These are phyloP conservation scores for Prunus mira DNA, from an alignment of 306 rosid species.

Conservation along the genomic window DNA sequence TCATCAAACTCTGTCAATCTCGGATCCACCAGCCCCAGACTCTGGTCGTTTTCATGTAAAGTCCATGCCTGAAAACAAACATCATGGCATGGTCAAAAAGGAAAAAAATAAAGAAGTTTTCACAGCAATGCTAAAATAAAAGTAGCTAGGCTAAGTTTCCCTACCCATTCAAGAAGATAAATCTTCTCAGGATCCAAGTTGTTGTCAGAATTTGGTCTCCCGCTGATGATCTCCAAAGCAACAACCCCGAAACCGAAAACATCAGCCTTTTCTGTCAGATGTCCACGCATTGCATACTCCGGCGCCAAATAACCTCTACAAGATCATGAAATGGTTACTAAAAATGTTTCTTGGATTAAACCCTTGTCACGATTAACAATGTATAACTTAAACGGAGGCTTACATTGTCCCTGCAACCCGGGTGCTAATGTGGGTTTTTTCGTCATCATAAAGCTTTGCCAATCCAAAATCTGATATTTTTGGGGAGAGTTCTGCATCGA, in stretches of 20 bases:
- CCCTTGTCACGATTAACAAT: not conserved
- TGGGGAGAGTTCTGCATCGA: too few species aligned
- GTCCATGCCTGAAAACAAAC: slow-evolving; percentile 20
- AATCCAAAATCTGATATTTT: too few species aligned
- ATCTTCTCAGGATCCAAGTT: not conserved
- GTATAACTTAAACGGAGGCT: not conserved
- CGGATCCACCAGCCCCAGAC: slow-evolving; percentile 21
- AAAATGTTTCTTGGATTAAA: not conserved
- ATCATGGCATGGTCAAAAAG: not conserved
- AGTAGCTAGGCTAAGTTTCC: not conserved
- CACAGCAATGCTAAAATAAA: not conserved
- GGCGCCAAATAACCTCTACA: slow-evolving; percentile 33
- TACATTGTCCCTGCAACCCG: slow-evolving; percentile 40
- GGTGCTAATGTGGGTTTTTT: slow-evolving; percentile 37
- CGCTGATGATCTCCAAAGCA: slow-evolving; percentile 24
- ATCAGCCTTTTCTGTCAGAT: slow-evolving; percentile 20
- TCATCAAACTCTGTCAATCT: slow-evolving; percentile 11
- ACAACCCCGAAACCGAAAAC: slow-evolving; percentile 25
- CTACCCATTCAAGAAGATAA: slow-evolving; percentile 32
- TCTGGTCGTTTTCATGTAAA: slow-evolving; percentile 5
- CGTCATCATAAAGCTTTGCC: slow-evolving; percentile 1
- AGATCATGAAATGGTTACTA: not conserved
- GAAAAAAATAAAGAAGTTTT: not conserved
- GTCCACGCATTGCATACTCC: slow-evolving; percentile 25
- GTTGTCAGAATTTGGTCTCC: slow-evolving; percentile 11